Evolutionary conservation across 139 green algal species (phyloP).

Genomic region (Chlamydomonas asymmetrica): DNA sequence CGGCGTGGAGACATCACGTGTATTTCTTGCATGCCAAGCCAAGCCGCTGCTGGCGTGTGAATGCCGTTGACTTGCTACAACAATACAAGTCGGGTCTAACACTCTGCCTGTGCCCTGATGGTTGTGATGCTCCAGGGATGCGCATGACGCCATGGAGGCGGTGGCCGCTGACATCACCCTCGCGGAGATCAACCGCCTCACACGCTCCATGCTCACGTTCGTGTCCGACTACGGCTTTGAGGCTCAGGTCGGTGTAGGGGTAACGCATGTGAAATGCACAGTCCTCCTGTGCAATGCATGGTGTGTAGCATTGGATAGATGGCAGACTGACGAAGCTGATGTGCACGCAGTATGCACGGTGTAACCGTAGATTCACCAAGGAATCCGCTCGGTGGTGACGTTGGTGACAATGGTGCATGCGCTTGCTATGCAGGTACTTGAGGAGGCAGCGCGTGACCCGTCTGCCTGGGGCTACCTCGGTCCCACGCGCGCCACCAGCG

Average conservation of each 20-base stretch:
- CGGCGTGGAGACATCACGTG: too few species aligned
- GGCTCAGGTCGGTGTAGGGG: constrained; percentile 30
- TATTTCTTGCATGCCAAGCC: too few species aligned
- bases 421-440: constrained; percentile 38
- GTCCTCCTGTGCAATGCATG: not conserved
- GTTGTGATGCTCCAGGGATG: too few species aligned
- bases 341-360: too few species aligned
- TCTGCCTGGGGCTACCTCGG: constrained; percentile 19
- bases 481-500: constrained; percentile 71
- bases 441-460: constrained; percentile 43
- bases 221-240: constrained; percentile 84
- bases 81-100: too few species aligned
- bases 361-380: too few species aligned
- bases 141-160: constrained; percentile 68
- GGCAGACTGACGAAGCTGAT: too few species aligned
- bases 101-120: too few species aligned
- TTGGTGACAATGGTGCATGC: too few species aligned
- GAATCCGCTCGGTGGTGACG: not conserved
- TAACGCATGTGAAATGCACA: not conserved
- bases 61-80: too few species aligned
- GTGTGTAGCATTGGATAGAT: too few species aligned
- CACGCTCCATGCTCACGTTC: constrained; percentile 82
- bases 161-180: constrained; percentile 74
- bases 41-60: too few species aligned
- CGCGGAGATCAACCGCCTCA: constrained; percentile 81